phyloP scores from a whole-genome alignment of 768 basidiomycete species.

The Chalciporus sphaerocephalus region DNA sequence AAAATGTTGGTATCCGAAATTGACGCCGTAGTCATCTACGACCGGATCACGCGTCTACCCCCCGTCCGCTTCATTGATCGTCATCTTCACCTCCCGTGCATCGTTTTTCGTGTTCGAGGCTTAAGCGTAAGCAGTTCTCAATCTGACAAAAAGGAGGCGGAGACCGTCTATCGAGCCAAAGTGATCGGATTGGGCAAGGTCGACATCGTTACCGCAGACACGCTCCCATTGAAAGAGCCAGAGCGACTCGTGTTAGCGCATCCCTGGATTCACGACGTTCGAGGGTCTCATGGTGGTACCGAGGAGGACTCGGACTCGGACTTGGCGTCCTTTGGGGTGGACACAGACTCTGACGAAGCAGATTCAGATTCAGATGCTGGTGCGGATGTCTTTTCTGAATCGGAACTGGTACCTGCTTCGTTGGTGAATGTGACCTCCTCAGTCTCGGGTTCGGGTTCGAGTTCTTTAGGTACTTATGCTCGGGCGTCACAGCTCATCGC shows the following conservation, averaged over 20 bases:
- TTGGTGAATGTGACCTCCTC: background rate
- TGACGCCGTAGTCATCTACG: background rate
- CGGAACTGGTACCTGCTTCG: too few species aligned
- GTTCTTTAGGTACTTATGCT: too few species aligned
- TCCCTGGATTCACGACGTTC: constrained; percentile 9
- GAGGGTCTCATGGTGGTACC: background rate
- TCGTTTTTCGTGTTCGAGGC: constrained; percentile 3
- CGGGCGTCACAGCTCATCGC: constrained; percentile 1
- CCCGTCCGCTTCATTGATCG: constrained; percentile 2
- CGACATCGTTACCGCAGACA: background rate
- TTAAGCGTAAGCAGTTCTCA: background rate
- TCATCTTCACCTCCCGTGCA: constrained; percentile 2
- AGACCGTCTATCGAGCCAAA: constrained; percentile 1
- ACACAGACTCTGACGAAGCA: too few species aligned
- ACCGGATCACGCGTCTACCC: background rate
- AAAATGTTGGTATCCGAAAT: background rate
- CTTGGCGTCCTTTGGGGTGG: too few species aligned
- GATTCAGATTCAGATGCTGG: background rate
- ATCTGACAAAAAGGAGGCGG: background rate
- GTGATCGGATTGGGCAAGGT: constrained; percentile 1
- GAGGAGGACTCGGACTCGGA: too few species aligned
- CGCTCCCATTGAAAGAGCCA: background rate
- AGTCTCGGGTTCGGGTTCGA: too few species aligned
- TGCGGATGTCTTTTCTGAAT: background rate
- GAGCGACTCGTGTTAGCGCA: constrained; percentile 2